These are phyloP conservation scores for Tricholoma saponaceum DNA, from an alignment of 768 basidiomycete genomes.

Conservation along the genomic window DNA sequence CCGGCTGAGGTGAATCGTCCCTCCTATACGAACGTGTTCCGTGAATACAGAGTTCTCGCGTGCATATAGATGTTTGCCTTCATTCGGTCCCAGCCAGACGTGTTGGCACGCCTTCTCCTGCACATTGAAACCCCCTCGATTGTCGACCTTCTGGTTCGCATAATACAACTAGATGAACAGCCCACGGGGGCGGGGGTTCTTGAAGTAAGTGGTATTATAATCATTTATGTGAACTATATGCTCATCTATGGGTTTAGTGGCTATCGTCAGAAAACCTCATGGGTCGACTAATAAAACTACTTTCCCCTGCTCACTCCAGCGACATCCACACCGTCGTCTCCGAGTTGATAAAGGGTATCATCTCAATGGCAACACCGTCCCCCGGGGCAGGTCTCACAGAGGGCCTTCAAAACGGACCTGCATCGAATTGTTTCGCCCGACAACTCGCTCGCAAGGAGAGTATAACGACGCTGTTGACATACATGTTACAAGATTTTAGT, in stretches of 20 bases:
- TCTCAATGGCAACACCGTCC: conserved; percentile 89
- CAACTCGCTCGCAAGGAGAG: conserved; percentile 77
- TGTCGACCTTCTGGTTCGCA: conserved; percentile 86
- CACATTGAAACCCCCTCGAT: conserved; percentile 90
- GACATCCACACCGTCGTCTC: conserved; percentile 84
- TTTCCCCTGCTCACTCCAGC: conserved; percentile 72
- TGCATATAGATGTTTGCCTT: conserved; percentile 82
- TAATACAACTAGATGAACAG: conserved; percentile 86
- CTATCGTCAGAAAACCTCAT: conserved; percentile 82
- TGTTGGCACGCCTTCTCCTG: conserved; percentile 77
- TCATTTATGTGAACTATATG: conserved; percentile 11
- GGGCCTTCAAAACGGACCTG: conserved; percentile 63
- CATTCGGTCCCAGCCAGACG: conserved; percentile 75
- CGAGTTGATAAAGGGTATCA: conserved; percentile 91
- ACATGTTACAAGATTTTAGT: conserved; percentile 69
- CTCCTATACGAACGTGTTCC: conserved; percentile 20
- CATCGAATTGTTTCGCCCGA: conserved; percentile 84
- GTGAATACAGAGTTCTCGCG: conserved; percentile 22
- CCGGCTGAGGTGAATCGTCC: conserved; percentile 71
- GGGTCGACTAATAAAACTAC: conserved; percentile 70
- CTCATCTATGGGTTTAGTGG: conserved; percentile 53
- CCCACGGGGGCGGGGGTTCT: conserved; percentile 79
- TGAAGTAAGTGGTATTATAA: conserved; percentile 59
- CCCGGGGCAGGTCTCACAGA: conserved; percentile 72
- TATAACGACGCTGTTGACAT: conserved; percentile 66